Conservation (phyloP, 2,329 filamentous ascomycete species). For the Penicillium sp. region DNA sequence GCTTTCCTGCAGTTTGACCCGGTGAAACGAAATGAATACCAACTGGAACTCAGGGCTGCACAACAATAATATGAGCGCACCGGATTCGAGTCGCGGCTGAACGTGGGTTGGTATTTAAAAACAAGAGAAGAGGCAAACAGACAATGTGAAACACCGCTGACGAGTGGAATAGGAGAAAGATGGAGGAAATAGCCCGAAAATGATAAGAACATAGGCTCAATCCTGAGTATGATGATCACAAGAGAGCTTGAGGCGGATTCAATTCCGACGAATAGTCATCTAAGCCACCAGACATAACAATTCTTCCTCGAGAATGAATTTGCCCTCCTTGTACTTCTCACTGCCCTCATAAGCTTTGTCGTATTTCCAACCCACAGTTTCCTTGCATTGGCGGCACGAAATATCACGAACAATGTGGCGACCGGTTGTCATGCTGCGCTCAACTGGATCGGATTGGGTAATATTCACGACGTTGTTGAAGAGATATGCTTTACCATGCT, state of each 20-base stretch:
- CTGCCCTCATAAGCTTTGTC: conserved; percentile 88
- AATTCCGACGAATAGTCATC: not conserved
- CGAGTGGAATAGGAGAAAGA: too few relatives aligned
- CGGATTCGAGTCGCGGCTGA: too few relatives aligned
- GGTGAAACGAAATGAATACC: too few relatives aligned
- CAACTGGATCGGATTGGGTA: conserved; percentile 69
- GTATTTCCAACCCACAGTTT: conserved; percentile 97
- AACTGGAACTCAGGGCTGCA: too few relatives aligned
- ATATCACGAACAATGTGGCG: conserved; percentile 93
- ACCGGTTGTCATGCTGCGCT: conserved; percentile 97
- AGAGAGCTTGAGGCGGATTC: not conserved
- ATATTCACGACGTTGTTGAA: conserved; percentile 94
- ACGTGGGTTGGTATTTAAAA: too few relatives aligned
- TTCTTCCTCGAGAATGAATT: conserved; percentile 93
- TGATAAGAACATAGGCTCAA: too few relatives aligned
- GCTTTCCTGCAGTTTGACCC: too few relatives aligned
- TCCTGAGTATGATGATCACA: not conserved
- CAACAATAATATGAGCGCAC: too few relatives aligned
- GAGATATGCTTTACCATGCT: conserved; percentile 96
- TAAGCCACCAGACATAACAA: conserved; percentile 72
- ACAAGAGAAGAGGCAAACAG: too few relatives aligned
- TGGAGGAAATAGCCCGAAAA: too few relatives aligned
- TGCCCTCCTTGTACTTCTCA: conserved; percentile 99
- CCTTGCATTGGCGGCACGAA: conserved; percentile 80
- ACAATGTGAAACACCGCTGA: too few relatives aligned